A percentile compares a stretch with the other conserved stretches of the same genome.
These are phyloP conservation scores for Dictyophora rubrovolvata DNA, from an alignment of 768 basidiomycete genomes.

Conservation along the genomic window DNA sequence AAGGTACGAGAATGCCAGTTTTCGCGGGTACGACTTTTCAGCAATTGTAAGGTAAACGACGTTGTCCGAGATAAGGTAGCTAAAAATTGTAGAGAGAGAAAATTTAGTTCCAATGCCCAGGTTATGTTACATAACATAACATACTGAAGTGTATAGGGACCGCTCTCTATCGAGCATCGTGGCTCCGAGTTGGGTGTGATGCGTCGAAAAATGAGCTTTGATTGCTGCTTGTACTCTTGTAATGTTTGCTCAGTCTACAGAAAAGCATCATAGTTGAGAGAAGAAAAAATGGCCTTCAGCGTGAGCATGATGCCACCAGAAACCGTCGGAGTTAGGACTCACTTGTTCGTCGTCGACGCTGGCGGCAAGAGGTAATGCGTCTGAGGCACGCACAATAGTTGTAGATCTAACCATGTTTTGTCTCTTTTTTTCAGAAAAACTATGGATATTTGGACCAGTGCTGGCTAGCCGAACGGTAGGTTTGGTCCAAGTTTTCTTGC, in stretches of 20 bases:
- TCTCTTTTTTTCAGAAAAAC: too few relatives aligned
- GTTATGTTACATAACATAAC: constrained; percentile 23
- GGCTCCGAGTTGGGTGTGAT: constrained; percentile 93
- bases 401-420: constrained; percentile 76
- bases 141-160: constrained; percentile 91
- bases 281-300: constrained; percentile 2
- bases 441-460: too few relatives aligned
- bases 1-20: constrained; percentile 94
- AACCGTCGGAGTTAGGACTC: constrained; percentile 14
- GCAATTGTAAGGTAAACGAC: constrained; percentile 93
- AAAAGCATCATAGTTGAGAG: constrained; percentile 5
- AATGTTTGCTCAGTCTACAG: constrained; percentile 82
- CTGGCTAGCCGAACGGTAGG: too few relatives aligned
- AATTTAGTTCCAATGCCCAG: background rate
- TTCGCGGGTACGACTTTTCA: constrained; percentile 94
- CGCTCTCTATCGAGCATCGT: constrained; percentile 93
- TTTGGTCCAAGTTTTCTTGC: too few relatives aligned
- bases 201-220: constrained; percentile 91
- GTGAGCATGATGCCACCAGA: constrained; percentile 8
- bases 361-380: constrained; percentile 85
- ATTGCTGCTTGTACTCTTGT: constrained; percentile 97
- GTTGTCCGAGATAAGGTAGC: constrained; percentile 91
- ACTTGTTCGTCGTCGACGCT: constrained; percentile 98
- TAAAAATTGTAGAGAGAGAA: constrained; percentile 21
- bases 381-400: constrained; percentile 73